Evolutionary conservation across 2,329 filamentous ascomycete species (phyloP), one percentile per base, ranked within the genome.

Genomic region (Bretziella fagacearum): DNA sequence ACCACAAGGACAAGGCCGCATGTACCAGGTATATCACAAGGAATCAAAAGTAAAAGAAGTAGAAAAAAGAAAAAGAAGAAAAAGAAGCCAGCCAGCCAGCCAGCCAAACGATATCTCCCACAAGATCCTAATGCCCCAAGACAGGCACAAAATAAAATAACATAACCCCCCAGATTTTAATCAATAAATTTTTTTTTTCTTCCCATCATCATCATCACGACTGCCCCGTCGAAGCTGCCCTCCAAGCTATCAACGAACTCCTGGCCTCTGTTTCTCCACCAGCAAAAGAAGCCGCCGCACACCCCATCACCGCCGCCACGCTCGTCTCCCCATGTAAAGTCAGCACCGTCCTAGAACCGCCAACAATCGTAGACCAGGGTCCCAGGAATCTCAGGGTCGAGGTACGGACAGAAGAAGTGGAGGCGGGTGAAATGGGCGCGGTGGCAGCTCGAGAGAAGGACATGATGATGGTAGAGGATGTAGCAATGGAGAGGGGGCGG

Each of bases 1-100:
- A n/a, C n/a, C n/a, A n/a, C n/a, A n/a, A n/a, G n/a, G n/a, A n/a
- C n/a, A n/a, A n/a, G n/a, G n/a, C n/a, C n/a, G n/a, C n/a, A n/a
- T n/a, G n/a, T n/a, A n/a, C n/a, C n/a, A n/a, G n/a, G n/a, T n/a
- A n/a, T n/a, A n/a, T n/a, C n/a, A n/a, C n/a, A 43, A 17, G 11
- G 11, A 29, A 27, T 15, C 10, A 17, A 43, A 15, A 27, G 11
- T n/a, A 26, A 27, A 43, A 2, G 22, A 26, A 3, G 15, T 11
- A 5, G 26, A 35, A 22, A 43, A 44, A 50, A 39, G 13, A 20
- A 23, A 33, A 43, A 41, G 29, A 22, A 41, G 25, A 13, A 8
- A 26, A 26, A 20, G 20, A 25, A 43, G n/a, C n/a, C n/a, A n/a
- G n/a, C n/a, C n/a, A n/a, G n/a, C n/a, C n/a, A n/a, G n/a, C n/a